Conservation (phyloP, 768 basidiomycete genomes). For the Leccinum imitatum region DNA sequence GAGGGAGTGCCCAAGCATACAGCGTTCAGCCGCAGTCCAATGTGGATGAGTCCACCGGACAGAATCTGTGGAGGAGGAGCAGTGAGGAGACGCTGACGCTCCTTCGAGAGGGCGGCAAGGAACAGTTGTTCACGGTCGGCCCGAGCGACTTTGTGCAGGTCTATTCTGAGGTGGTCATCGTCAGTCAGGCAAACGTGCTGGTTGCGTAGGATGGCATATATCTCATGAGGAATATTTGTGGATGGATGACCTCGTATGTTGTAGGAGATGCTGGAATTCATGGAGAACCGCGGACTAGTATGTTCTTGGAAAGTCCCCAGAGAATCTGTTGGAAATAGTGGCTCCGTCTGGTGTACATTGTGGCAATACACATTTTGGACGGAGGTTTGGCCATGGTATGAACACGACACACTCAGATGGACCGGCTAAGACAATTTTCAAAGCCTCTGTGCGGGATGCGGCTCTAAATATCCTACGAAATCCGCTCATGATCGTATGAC, state of each 20-base stretch:
- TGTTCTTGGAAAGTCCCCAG: neutral
- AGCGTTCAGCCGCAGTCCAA: neutral
- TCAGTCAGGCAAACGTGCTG: slow-evolving; percentile 11
- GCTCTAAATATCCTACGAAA: too few relatives aligned
- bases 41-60: neutral
- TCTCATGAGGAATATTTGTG: neutral
- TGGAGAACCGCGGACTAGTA: neutral
- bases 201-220: neutral
- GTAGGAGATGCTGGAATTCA: neutral
- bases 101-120: slow-evolving; percentile 2
- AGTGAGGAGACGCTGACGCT: slow-evolving; percentile 10
- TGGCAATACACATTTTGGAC: too few relatives aligned
- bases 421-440: too few relatives aligned
- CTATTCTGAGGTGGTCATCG: slow-evolving; percentile 10
- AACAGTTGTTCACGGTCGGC: slow-evolving; percentile 7
- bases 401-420: too few relatives aligned
- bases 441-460: too few relatives aligned
- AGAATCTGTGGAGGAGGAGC: slow-evolving; percentile 10
- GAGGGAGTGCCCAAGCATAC: neutral
- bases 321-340: neutral
- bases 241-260: too few relatives aligned
- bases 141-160: slow-evolving; percentile 17
- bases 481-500: too few relatives aligned
- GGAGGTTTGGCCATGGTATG: too few relatives aligned
- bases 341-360: too few relatives aligned